phyloP scores from a whole-genome alignment of 129 eudicot species.

The Saussurea involucrata region DNA sequence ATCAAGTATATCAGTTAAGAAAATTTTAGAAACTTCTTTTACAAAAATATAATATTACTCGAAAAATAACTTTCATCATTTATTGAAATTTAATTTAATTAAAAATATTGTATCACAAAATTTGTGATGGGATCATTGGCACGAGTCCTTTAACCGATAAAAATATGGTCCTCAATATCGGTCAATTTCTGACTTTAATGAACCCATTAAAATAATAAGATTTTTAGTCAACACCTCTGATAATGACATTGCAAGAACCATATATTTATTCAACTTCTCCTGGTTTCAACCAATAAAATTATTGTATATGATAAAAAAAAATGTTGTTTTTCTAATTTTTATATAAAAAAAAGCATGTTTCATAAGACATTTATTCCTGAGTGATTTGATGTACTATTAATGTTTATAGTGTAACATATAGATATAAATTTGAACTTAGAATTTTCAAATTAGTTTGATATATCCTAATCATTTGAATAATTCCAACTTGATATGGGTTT shows the following conservation, averaged over 20 bases:
- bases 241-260: constrained; percentile 13
- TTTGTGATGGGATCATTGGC: neutral
- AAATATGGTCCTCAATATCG: neutral
- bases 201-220: neutral
- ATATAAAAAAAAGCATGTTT: no score
- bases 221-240: neutral
- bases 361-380: no score
- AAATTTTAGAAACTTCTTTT: neutral
- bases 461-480: neutral
- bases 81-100: neutral
- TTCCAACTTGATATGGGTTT: neutral
- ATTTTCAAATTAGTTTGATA: no score
- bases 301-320: no score
- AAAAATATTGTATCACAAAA: neutral
- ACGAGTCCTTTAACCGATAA: neutral
- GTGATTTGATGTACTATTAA: neutral
- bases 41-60: neutral
- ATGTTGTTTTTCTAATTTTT: no score
- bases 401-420: neutral
- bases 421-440: neutral
- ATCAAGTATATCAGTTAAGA: neutral
- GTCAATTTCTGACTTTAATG: neutral
- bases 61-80: neutral
- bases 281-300: constrained; percentile 1
- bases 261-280: neutral